Percentiles rank a stretch among this genome's conserved stretches.
phyloP scores from a whole-genome alignment of 192 early-diverging fungal species.

The Entophlyctis luteolus region DNA sequence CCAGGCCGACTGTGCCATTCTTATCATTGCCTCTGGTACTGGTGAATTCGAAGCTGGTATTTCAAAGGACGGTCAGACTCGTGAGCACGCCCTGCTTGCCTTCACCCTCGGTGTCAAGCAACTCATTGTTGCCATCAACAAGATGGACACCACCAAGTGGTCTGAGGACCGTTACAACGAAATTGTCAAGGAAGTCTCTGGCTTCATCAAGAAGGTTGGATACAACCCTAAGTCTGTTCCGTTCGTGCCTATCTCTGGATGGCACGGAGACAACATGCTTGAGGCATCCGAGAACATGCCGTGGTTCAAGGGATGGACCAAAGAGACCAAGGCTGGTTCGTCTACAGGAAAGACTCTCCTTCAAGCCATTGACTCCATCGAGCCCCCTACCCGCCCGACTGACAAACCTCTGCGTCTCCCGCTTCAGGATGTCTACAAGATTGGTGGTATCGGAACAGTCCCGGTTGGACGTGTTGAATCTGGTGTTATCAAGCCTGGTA shows the following conservation, averaged over 20 bases:
- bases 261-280: conserved; percentile 98
- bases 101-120: conserved; percentile 98
- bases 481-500: conserved; percentile 89
- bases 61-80: conserved; percentile 98
- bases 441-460: conserved; percentile 94
- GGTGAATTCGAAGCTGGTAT: conserved; percentile 96
- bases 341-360: conserved; percentile 75
- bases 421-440: conserved; percentile 98
- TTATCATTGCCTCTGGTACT: conserved; percentile 88
- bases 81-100: conserved; percentile 97
- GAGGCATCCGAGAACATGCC: conserved; percentile 88
- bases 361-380: conserved; percentile 91
- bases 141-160: conserved; percentile 99
- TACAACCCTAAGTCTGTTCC: conserved; percentile 89
- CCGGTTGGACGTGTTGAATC: conserved; percentile 97
- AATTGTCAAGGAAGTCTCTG: conserved; percentile 91
- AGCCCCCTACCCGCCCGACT: conserved; percentile 82
- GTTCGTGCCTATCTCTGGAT: conserved; percentile 97
- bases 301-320: conserved; percentile 97
- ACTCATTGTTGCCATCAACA: conserved; percentile 98
- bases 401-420: conserved; percentile 97
- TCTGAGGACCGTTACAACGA: conserved; percentile 91
- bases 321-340: conserved; percentile 76
- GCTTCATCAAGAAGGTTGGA: conserved; percentile 96
- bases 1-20: conserved; percentile 96